Base-by-base conservation (phyloP, 768 basidiomycete genomes). In the Megacollybia marginata region DNA sequence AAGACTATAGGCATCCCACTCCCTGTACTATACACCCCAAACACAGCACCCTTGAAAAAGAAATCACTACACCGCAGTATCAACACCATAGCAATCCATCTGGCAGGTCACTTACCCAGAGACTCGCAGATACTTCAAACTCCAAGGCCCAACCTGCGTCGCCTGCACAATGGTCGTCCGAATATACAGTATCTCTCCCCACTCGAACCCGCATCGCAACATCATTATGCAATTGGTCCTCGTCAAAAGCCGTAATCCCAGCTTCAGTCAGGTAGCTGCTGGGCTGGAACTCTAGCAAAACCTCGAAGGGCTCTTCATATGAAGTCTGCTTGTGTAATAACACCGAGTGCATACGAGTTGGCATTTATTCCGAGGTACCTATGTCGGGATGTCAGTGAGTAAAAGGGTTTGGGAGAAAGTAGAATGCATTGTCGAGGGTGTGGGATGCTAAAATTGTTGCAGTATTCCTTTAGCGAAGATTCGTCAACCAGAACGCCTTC, bases 21-120 rank as follows among this genome's bases (percentile, higher is more conserved):
- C 16, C 70, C 69, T 0, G 69, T 69, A 50, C 65, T 69, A 52
- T 72, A 72, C 6, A 67, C 51, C 1, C 65, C 69, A 42, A 69
- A 70, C 2, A 67, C 55, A 13, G 66, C 56, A 2, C 69, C 70
- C 51, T 68, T 68, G 60, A 68, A 72, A 50, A 65, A 67, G 54
- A 67, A 68, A 9, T 62, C 66, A 10, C 70, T 71, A 44, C 3
- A 16, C 4, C 15, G 5, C 23, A 10, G 44, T 2, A 31, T 13
- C n/a, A 28, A 44, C 28, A 31, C 13, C 23, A n/a, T 13, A 44
- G 44, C 11, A 16, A 3, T 44, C 5, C 28, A 11, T n/a, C n/a
- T n/a, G n/a, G n/a, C n/a, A n/a, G n/a, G n/a, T n/a, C n/a, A 28
- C 23, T 48, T 52, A 70, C 69, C 68, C 68, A 48, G 58, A 28